Evolutionary conservation across 2,329 filamentous ascomycete species (phyloP).

Genomic region (Cyclaneusma minus): DNA sequence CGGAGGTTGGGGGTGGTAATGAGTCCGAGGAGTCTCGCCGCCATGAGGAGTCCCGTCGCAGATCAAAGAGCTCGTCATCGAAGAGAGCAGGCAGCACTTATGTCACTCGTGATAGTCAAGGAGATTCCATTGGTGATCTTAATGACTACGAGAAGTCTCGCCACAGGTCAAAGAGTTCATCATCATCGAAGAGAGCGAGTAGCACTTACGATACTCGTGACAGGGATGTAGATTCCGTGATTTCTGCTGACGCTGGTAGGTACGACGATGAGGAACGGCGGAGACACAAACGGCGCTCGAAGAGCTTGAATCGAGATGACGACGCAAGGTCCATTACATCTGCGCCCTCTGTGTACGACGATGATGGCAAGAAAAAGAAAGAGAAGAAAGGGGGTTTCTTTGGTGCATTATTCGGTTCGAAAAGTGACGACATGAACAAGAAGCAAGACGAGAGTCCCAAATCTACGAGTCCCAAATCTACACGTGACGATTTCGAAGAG

Average conservation of each 20-base stretch:
- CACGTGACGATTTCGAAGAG: conserved; percentile 15
- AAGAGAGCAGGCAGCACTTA: conserved; percentile 24
- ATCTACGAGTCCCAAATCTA: conserved; percentile 11
- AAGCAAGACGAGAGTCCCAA: background rate
- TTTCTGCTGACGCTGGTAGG: conserved; percentile 25
- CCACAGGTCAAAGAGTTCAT: conserved; percentile 19
- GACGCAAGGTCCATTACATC: conserved; percentile 31
- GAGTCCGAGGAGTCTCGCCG: no score
- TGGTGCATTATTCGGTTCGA: conserved; percentile 21
- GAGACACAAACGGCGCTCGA: conserved; percentile 21
- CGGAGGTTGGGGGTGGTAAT: no score
- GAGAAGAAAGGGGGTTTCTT: conserved; percentile 29
- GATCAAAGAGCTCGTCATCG: conserved; percentile 19
- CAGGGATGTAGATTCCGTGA: conserved; percentile 28
- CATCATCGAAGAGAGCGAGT: conserved; percentile 22
- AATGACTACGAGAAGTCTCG: conserved; percentile 20
- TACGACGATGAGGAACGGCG: conserved; percentile 16
- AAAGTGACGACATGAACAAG: conserved; percentile 17
- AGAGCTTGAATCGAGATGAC: conserved; percentile 29
- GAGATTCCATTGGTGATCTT: no score
- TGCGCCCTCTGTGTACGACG: conserved; percentile 21
- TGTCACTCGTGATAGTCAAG: conserved; percentile 15
- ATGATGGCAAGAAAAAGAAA: conserved; percentile 22
- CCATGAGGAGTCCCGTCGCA: conserved; percentile 19
- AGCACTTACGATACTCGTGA: conserved; percentile 25